A percentile compares a stretch with the other conserved stretches of the same genome.
Evolutionary conservation across 192 early-diverging fungal genomes (phyloP).

Genomic region (Chytriomyces sp.): DNA sequence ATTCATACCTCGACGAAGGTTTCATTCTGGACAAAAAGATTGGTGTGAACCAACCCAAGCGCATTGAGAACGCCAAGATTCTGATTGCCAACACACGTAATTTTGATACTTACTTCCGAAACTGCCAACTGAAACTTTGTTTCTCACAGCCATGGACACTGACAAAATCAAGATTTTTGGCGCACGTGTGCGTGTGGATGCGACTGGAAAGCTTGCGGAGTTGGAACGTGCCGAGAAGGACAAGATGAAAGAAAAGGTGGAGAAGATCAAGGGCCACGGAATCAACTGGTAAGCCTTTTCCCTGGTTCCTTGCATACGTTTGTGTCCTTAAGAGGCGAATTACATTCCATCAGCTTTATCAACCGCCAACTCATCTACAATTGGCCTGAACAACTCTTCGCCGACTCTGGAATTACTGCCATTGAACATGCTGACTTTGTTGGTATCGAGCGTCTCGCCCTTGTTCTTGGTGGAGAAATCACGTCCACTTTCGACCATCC

Average conservation of each 20-base stretch:
- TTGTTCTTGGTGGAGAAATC: slow-evolving; percentile 98
- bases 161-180: slow-evolving; percentile 99
- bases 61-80: slow-evolving; percentile 94
- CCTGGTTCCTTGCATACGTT: neutral
- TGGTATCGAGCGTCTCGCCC: slow-evolving; percentile 92
- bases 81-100: slow-evolving; percentile 97
- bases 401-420: slow-evolving; percentile 93
- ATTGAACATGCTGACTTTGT: slow-evolving; percentile 99
- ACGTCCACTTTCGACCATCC: slow-evolving; percentile 98
- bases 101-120: slow-evolving; percentile 16
- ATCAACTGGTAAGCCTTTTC: slow-evolving; percentile 75
- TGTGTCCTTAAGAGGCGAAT: neutral
- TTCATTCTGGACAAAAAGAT: slow-evolving; percentile 99
- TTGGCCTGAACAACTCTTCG: slow-evolving; percentile 99
- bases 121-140: neutral
- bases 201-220: slow-evolving; percentile 96
- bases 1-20: slow-evolving; percentile 95
- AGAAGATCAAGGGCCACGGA: slow-evolving; percentile 95
- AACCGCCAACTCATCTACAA: slow-evolving; percentile 99
- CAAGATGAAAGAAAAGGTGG: slow-evolving; percentile 99
- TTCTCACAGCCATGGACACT: slow-evolving; percentile 90
- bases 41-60: slow-evolving; percentile 96
- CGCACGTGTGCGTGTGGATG: slow-evolving; percentile 93
- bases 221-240: slow-evolving; percentile 96
- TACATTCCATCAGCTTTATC: slow-evolving; percentile 67